Conservation (phyloP, 2,329 filamentous ascomycete species). For the Colletotrichum sp. region DNA sequence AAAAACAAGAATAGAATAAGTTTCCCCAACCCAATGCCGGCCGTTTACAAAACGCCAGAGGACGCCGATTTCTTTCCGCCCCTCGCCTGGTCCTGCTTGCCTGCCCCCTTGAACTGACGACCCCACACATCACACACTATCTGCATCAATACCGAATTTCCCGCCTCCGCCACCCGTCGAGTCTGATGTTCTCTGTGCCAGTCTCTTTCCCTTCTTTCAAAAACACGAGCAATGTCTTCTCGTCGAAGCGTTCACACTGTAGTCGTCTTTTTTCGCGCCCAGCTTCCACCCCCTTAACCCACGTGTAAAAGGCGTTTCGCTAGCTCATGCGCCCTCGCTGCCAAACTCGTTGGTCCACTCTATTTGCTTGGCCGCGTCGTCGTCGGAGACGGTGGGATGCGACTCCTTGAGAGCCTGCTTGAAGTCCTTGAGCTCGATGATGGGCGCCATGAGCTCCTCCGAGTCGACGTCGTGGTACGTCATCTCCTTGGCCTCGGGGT, state of each 20-base stretch:
- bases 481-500: conserved; percentile 87
- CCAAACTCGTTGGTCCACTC: conserved; percentile 98
- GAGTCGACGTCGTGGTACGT: conserved; percentile 87
- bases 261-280: not conserved
- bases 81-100: not conserved
- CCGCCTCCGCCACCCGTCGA: not conserved
- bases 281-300: not conserved
- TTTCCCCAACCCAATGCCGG: conserved; percentile 16
- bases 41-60: conserved; percentile 13
- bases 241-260: not conserved
- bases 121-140: not conserved
- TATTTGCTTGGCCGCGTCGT: conserved; percentile 82
- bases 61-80: not conserved
- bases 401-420: conserved; percentile 88
- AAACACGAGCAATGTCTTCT: not conserved
- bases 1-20: not conserved
- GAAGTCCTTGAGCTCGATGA: conserved; percentile 89
- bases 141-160: not conserved
- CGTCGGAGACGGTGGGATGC: conserved; percentile 86
- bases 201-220: not conserved
- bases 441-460: conserved; percentile 84
- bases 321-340: conserved; percentile 73
- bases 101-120: not conserved
- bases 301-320: not conserved
- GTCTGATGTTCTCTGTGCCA: not conserved